Evolutionary conservation across 1,284 basidiomycete genomes (phyloP), one percentile per base, ranked within the genome.

Genomic region (Anthracocystis walkeri): DNA sequence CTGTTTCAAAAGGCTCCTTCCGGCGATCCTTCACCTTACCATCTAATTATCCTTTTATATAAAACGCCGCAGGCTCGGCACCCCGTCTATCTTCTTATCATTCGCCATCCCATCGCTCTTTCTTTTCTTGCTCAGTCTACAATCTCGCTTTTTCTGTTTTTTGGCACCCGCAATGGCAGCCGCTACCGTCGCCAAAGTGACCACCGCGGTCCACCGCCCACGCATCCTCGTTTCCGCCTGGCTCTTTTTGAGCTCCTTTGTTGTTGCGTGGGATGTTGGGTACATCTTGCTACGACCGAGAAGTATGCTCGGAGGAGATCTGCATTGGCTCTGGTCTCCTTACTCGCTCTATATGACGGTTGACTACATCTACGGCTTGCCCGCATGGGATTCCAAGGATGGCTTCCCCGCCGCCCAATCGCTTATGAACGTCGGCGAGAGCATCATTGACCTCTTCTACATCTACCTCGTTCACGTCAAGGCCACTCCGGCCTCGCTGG

Each of bases 331-430:
- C 40, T 71, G 61, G 66, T 50, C 74, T 14, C 76, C 75, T 11
- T 78, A 82, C 60, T 57, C 63, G 40, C 81, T 92, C 31, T 93
- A 94, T 85, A 90, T 91, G 76, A 87, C 91, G 48, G 87, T 95
- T 57, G 91, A 92, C 82, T 87, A 88, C 66, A 90, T 93, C 12
- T 96, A 97, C 79, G 92, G 93, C 12, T 77, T 90, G 27, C 87
- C 88, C 33, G 89, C 91, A 0, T 88, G 90, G 48, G 86, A 91
- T 65, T 85, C 87, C 1, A 89, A 89, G 21, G 89, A 91, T 65
- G 94, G 94, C 0, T 97, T 96, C 86, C 91, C 93, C 12, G 92
- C 90, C 77, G 94, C 94, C 2, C 94, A 96, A 87, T 89, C 93
- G 12, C 81, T 91, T 25, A 85, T 96, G 77, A 97, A 96, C 85